Base-by-base conservation (phyloP, 768 basidiomycete species). In the Cyathus striatus region DNA sequence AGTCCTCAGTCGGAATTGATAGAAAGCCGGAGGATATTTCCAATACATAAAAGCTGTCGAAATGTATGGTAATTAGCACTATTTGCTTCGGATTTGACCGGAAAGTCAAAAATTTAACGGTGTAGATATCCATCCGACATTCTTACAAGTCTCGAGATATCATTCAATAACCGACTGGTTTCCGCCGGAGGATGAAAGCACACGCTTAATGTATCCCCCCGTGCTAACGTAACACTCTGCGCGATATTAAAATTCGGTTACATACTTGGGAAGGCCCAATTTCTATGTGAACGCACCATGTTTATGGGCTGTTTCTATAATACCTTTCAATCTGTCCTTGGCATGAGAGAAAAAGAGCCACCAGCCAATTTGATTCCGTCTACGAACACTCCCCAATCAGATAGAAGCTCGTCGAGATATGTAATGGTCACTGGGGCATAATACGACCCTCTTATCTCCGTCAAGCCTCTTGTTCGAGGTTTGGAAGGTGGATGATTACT, bases 361-460 rank as follows among this genome's bases (percentile, higher is more conserved):
- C 69, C 68, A 1, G 68, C 69, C 41, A 71, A 72, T 50, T 74
- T 72, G 39, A 73, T 53, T 0, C 70, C 65, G 43, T 75, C 72
- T 18, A 70, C 66, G 46, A 62, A 68, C 35, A 63, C 60, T 5
- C 67, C 63, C 66, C 69, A 68, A 43, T 70, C 64, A 38, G 56
- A 55, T 3, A 70, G 61, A 2, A 70, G 48, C 36, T 73, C 68
- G 30, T 70, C 57, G 14, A 70, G 56, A 47, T 72, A 68, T 2
- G 64, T 65, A 43, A 60, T 54, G 10, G 66, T 67, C 20, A 70
- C 68, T 0, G 65, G 62, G n/a, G 62, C 52, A 42, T 70, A 71
- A 47, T 71, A 73, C 1, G 69, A 68, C 9, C 70, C 69, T 12
- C 70, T 61, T 39, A 73, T 74, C 50, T 73, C 68, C 3, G 70